phyloP scores from a whole-genome alignment of 768 basidiomycete species.

The Leccinum sublutescens region DNA sequence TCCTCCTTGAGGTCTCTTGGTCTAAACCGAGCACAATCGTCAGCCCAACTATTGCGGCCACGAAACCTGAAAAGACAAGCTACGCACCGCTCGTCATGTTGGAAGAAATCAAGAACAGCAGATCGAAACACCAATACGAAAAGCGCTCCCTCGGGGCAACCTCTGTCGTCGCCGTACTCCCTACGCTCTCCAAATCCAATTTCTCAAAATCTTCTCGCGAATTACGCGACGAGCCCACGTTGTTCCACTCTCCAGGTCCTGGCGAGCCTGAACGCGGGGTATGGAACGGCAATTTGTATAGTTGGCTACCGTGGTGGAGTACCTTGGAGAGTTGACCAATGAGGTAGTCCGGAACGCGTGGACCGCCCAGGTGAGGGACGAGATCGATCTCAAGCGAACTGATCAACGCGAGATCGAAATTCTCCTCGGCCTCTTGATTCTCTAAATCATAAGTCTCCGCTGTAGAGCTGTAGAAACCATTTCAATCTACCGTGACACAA shows the following conservation, averaged over 20 bases:
- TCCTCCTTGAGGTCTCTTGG: constrained; percentile 53
- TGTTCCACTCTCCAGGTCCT: constrained; percentile 6
- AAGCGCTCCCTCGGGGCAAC: constrained; percentile 78
- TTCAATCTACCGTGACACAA: no score
- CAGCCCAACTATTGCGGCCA: no score
- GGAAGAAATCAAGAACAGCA: constrained; percentile 80
- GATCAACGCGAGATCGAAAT: constrained; percentile 81
- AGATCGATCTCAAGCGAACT: constrained; percentile 77
- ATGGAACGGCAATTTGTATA: constrained; percentile 42
- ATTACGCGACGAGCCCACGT: constrained; percentile 6
- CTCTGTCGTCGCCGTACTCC: constrained; percentile 57
- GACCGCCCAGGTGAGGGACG: constrained; percentile 69
- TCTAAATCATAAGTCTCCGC: constrained; percentile 58
- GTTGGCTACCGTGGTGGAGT: constrained; percentile 67
- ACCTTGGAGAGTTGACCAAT: constrained; percentile 67
- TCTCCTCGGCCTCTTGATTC: constrained; percentile 74
- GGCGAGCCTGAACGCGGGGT: constrained; percentile 13
- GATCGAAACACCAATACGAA: constrained; percentile 90
- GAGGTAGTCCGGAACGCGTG: constrained; percentile 68
- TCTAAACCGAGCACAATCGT: constrained; percentile 42
- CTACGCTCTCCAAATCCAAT: constrained; percentile 42
- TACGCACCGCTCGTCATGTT: constrained; percentile 55
- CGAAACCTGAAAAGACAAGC: not conserved
- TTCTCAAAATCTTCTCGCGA: constrained; percentile 35
- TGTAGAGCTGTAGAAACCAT: constrained; percentile 43